These are phyloP conservation scores for Przewalskia tangutica DNA, from an alignment of 257 asterid species.

Conservation along the genomic window DNA sequence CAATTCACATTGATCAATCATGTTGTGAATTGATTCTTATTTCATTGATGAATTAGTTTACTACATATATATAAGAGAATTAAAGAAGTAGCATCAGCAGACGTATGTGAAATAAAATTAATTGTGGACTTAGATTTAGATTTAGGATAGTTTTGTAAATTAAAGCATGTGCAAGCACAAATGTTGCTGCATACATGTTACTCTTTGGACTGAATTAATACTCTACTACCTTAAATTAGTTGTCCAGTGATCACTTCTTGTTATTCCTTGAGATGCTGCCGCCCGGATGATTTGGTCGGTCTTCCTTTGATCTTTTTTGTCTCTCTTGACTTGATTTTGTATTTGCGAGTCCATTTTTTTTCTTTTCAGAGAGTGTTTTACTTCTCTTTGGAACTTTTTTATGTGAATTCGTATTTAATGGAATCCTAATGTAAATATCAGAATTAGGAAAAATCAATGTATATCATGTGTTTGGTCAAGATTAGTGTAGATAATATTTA, in stretches of 20 bases:
- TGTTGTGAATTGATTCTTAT: background rate
- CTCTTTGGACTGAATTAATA: constrained; percentile 2
- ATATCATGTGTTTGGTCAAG: too few relatives aligned
- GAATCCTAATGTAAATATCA: too few relatives aligned
- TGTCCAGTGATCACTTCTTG: background rate
- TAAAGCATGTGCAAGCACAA: constrained; percentile 4
- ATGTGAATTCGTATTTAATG: too few relatives aligned
- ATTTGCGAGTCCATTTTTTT: too few relatives aligned
- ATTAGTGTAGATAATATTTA: too few relatives aligned
- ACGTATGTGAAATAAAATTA: background rate
- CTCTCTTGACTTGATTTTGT: background rate
- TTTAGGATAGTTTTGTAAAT: background rate
- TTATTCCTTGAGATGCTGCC: background rate
- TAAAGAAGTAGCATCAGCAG: background rate
- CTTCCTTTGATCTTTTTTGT: background rate
- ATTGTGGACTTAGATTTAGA: constrained; percentile 1
- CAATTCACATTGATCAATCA: background rate
- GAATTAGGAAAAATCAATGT: too few relatives aligned
- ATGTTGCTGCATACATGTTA: constrained; percentile 6
- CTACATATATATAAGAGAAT: background rate
- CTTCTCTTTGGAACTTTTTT: background rate
- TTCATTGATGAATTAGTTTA: background rate
- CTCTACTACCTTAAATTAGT: background rate
- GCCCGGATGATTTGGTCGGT: background rate
- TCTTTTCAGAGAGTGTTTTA: background rate